Evolutionary conservation across 1,284 basidiomycete species (phyloP).

Genomic region (Flammula alnicola): DNA sequence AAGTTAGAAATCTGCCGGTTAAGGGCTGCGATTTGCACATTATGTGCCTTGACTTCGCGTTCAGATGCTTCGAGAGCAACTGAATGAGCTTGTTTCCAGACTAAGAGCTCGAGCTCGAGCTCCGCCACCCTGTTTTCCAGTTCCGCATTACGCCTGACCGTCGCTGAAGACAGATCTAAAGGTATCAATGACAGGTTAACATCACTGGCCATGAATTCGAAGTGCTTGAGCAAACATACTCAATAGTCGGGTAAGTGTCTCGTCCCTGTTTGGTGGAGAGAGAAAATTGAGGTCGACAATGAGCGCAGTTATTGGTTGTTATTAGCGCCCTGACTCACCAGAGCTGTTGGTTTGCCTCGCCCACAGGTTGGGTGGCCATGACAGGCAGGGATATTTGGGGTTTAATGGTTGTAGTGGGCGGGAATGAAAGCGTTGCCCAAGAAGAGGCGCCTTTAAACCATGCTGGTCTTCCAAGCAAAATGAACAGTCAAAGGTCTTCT

Average conservation of each 20-base stretch:
- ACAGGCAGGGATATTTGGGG: conserved; percentile 36
- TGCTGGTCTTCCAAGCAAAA: conserved; percentile 45
- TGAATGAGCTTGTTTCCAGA: conserved; percentile 73
- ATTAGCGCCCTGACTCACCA: conserved; percentile 49
- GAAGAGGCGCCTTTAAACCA: conserved; percentile 49
- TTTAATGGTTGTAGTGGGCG: conserved; percentile 32
- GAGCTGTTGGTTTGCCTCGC: conserved; percentile 60
- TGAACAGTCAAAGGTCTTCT: conserved; percentile 47
- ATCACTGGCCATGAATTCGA: not conserved
- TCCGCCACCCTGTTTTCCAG: conserved; percentile 66
- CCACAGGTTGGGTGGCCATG: conserved; percentile 61
- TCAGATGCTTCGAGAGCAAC: conserved; percentile 61
- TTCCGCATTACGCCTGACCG: conserved; percentile 64
- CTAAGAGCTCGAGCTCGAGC: conserved; percentile 67
- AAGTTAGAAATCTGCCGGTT: conserved; percentile 62
- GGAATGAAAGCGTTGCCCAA: conserved; percentile 41
- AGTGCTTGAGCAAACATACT: conserved; percentile 41
- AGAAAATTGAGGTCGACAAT: conserved; percentile 16
- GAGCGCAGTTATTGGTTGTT: conserved; percentile 3
- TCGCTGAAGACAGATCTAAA: conserved; percentile 64
- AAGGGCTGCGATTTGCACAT: conserved; percentile 62
- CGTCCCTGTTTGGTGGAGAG: conserved; percentile 53
- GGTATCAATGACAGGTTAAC: conserved; percentile 17
- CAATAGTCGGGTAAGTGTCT: conserved; percentile 60
- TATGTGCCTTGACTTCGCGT: conserved; percentile 63